Base-by-base conservation (phyloP, 495 filamentous ascomycete species). In the Aspergillus coremiiformis region DNA sequence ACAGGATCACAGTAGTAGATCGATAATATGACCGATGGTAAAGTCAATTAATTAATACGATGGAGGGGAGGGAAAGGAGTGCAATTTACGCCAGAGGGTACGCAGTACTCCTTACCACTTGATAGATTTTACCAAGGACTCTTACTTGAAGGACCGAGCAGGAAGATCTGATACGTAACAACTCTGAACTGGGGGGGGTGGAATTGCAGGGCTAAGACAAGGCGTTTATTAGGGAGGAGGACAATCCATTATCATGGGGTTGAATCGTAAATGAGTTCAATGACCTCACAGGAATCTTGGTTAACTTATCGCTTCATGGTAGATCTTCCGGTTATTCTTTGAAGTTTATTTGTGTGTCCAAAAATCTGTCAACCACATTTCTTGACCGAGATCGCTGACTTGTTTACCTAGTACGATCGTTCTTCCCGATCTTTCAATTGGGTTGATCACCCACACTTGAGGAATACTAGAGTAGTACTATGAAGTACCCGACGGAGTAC, bases 81-180 rank as follows among this genome's bases (percentile, higher is more conserved):
- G n/a, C n/a, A n/a, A n/a, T n/a, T n/a, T n/a, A n/a, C n/a, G n/a
- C n/a, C n/a, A n/a, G n/a, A n/a, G n/a, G n/a, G n/a, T n/a, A 8
- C 24, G 24, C 4, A 8, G 24, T 8, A 27, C 24, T 27, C 24
- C 24, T n/a, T n/a, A n/a, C n/a, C 24, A 27, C 24, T 27, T 8
- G 24, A 27, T 27, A 27, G 24, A 4, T 27, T 27, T 27, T 27
- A n/a, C n/a, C n/a, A n/a, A n/a, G n/a, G n/a, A n/a, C n/a, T n/a
- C n/a, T n/a, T n/a, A n/a, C n/a, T n/a, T n/a, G n/a, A n/a, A n/a
- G n/a, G n/a, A n/a, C n/a, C n/a, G n/a, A n/a, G n/a, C n/a, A n/a
- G n/a, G n/a, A n/a, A n/a, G 37, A 41, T 41, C 37, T 41, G 37
- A 41, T 41, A 41, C 37, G 37, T 41, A 41, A 41, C 17, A 41